Evolutionary conservation across 73 alveolate species (phyloP).

Genomic region (Breviolum minutum): DNA sequence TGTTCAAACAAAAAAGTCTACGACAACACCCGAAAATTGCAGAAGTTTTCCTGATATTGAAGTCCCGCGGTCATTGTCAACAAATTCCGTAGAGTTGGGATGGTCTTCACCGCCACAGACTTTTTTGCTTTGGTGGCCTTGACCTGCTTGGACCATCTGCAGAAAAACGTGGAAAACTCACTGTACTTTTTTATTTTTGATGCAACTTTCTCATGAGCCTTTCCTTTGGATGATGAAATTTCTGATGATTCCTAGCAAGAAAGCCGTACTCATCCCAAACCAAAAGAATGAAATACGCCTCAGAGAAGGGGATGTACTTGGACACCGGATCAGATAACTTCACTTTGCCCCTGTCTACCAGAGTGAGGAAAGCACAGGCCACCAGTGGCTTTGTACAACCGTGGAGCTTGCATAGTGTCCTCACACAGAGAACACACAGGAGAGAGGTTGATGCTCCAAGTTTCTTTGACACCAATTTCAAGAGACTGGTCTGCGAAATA

Average conservation of each 20-base stretch:
- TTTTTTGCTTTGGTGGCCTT: not conserved
- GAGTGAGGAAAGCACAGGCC: slow-evolving; percentile 44
- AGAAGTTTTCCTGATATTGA: slow-evolving; percentile 35
- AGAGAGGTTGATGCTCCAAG: no score
- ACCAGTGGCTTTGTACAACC: slow-evolving; percentile 79
- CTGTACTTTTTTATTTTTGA: no score
- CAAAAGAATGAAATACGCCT: not conserved
- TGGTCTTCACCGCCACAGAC: slow-evolving; percentile 12
- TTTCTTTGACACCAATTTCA: no score
- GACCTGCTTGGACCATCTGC: not conserved
- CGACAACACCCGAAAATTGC: no score
- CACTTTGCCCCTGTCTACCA: slow-evolving; percentile 70
- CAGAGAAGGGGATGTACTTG: slow-evolving; percentile 52
- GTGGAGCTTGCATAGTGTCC: slow-evolving; percentile 60
- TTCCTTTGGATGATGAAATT: no score
- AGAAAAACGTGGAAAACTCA: not conserved
- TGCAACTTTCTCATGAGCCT: no score
- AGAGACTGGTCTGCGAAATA: no score
- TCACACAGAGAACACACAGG: not conserved
- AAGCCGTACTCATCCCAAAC: not conserved
- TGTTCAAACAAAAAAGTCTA: no score
- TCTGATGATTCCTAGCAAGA: no score
- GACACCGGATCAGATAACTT: slow-evolving; percentile 36
- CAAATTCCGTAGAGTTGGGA: slow-evolving; percentile 67
- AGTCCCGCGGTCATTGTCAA: slow-evolving; percentile 87